Conservation (phyloP, 176 grass and related monocot genomes). For the Raddia distichophylla region DNA sequence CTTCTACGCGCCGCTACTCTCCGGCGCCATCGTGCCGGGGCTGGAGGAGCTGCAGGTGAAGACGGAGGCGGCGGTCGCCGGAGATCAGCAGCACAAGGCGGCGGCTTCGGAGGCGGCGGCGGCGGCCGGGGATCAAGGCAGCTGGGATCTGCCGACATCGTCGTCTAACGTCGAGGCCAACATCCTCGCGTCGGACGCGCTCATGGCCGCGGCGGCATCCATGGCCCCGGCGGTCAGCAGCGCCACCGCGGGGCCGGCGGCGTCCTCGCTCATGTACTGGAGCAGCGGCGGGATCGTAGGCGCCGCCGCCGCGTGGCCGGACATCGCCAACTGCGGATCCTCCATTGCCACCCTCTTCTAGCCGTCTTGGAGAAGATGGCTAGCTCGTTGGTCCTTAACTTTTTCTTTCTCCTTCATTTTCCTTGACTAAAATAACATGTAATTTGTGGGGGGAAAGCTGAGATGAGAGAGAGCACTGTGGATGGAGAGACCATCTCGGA, state of each 20-base stretch:
- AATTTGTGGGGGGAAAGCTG: constrained; percentile 50
- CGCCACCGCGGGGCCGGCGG: not conserved
- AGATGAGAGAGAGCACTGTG: constrained; percentile 47
- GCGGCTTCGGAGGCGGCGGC: not conserved
- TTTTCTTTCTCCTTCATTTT: constrained; percentile 45
- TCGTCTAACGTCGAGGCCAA: constrained; percentile 50
- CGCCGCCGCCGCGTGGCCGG: constrained; percentile 47
- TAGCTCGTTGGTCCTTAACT: constrained; percentile 42
- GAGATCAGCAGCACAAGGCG: constrained; percentile 27
- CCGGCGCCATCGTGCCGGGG: constrained; percentile 56
- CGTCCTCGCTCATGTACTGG: constrained; percentile 53
- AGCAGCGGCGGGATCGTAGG: constrained; percentile 51
- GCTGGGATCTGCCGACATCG: constrained; percentile 53
- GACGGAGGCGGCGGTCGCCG: constrained; percentile 39
- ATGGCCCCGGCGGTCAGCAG: constrained; percentile 40
- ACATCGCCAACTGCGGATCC: constrained; percentile 69
- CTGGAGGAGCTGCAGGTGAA: constrained; percentile 68
- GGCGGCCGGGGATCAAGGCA: constrained; percentile 28
- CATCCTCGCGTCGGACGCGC: constrained; percentile 60
- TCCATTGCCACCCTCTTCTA: constrained; percentile 88
- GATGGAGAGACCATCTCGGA: constrained; percentile 31
- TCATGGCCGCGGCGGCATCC: constrained; percentile 63
- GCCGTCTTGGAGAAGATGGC: not conserved
- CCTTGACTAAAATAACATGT: constrained; percentile 66
- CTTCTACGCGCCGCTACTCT: constrained; percentile 54